These are phyloP conservation scores for Moringa oleifera DNA, from an alignment of 345 rosid species.

Conservation along the genomic window DNA sequence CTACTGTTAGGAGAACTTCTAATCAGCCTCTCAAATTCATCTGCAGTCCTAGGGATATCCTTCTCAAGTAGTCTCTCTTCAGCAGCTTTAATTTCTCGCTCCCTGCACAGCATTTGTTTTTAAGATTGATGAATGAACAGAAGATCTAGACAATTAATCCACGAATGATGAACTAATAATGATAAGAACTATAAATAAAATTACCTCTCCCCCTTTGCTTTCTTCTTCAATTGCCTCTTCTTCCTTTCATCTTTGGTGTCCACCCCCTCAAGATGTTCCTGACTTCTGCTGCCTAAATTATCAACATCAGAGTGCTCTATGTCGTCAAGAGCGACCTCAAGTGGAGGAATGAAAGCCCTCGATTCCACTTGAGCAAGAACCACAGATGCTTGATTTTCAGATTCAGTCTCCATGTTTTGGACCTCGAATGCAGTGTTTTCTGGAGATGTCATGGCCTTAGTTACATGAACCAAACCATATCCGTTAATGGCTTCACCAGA, in stretches of 20 bases:
- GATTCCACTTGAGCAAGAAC: slow-evolving; percentile 58
- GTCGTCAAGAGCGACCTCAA: slow-evolving; percentile 76
- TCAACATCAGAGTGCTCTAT: slow-evolving; percentile 42
- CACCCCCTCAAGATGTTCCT: slow-evolving; percentile 26
- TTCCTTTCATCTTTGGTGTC: slow-evolving; percentile 37
- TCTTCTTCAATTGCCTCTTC: slow-evolving; percentile 46
- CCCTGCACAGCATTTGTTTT: slow-evolving; percentile 43
- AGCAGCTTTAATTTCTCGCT: slow-evolving; percentile 78
- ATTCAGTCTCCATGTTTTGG: slow-evolving; percentile 29
- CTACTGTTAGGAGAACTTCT: slow-evolving; percentile 95
- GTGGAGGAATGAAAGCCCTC: slow-evolving; percentile 78
- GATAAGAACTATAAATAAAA: not conserved
- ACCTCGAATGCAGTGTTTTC: slow-evolving; percentile 22
- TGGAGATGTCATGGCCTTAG: slow-evolving; percentile 11
- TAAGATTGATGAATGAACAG: slow-evolving; percentile 3
- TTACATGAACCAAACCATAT: slow-evolving; percentile 21
- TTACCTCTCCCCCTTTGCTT: slow-evolving; percentile 75
- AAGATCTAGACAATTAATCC: slow-evolving; percentile 7
- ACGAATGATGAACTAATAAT: slow-evolving; percentile 8
- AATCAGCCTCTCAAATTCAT: slow-evolving; percentile 86
- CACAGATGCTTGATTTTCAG: slow-evolving; percentile 34
- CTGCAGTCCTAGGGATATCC: slow-evolving; percentile 74
- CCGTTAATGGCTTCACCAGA: slow-evolving; percentile 38
- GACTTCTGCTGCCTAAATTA: slow-evolving; percentile 23
- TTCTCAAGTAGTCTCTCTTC: slow-evolving; percentile 82